Conservation (phyloP, 352 stramenopile genomes). For the Phytophthora sansomeana region DNA sequence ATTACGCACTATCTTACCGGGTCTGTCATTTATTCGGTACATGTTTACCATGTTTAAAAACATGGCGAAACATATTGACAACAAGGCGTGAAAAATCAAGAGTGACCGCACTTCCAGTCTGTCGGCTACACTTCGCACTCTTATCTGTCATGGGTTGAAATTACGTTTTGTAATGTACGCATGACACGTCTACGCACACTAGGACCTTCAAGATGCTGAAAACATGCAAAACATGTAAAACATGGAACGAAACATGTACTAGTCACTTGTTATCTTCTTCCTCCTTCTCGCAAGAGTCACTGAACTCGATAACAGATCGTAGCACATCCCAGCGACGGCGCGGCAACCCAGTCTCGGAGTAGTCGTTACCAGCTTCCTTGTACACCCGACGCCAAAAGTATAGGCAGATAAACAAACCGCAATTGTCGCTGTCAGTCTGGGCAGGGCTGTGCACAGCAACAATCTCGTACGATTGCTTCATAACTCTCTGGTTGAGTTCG, state of each 20-base stretch:
- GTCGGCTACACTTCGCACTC: background rate
- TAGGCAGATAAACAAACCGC: background rate
- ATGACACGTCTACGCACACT: too few species aligned
- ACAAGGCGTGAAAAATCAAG: background rate
- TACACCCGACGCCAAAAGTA: background rate
- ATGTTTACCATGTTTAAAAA: too few species aligned
- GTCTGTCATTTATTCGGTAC: too few species aligned
- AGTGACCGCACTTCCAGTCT: background rate
- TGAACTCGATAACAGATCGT: background rate
- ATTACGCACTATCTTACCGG: too few species aligned
- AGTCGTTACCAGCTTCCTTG: background rate
- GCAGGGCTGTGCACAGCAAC: background rate
- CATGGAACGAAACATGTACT: too few species aligned
- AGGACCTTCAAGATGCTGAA: too few species aligned
- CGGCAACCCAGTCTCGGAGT: background rate
- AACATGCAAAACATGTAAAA: background rate
- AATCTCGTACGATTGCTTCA: background rate
- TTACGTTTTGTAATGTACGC: background rate
- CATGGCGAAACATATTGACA: conserved; percentile 8
- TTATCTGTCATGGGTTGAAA: background rate
- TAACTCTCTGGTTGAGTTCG: too few species aligned
- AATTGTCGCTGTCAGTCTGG: background rate
- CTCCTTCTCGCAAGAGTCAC: background rate
- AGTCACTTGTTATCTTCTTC: too few species aligned
- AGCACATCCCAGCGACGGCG: conserved; percentile 1